phyloP scores from a whole-genome alignment of 257 asterid species.

The Fraxinus pennsylvanica region DNA sequence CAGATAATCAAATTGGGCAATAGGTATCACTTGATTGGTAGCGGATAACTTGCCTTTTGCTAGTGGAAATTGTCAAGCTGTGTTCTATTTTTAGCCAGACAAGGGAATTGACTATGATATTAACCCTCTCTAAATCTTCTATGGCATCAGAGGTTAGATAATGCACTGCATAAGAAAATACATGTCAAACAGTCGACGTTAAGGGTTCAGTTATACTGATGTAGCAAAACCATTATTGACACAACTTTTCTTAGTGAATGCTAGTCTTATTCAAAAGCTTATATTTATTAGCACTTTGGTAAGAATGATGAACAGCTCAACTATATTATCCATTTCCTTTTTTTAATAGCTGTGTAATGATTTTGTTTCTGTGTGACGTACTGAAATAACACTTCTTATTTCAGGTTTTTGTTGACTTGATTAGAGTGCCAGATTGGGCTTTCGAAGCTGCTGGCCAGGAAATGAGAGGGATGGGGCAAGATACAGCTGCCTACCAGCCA shows the following conservation, averaged over 20 bases:
- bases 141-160: not conserved
- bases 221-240: not conserved
- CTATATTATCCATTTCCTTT: not conserved
- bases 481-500: slow-evolving; percentile 82
- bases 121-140: not conserved
- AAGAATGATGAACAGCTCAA: not conserved
- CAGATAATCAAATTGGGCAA: not conserved
- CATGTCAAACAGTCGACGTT: not conserved
- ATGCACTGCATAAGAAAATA: not conserved
- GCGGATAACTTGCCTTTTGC: not conserved
- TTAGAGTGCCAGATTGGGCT: slow-evolving; percentile 97
- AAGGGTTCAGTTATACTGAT: not conserved
- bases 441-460: slow-evolving; percentile 97
- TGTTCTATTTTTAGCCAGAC: not conserved
- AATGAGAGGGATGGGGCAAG: slow-evolving; percentile 96
- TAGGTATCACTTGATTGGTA: not conserved
- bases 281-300: not conserved
- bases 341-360: not conserved
- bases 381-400: slow-evolving; percentile 21
- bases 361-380: not conserved
- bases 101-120: not conserved
- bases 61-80: not conserved
- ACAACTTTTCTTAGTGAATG: not conserved
- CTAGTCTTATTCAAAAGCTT: not conserved
- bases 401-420: slow-evolving; percentile 90